Base-by-base conservation (phyloP, 2,329 filamentous ascomycete genomes). In the Byssothecium circinans region DNA sequence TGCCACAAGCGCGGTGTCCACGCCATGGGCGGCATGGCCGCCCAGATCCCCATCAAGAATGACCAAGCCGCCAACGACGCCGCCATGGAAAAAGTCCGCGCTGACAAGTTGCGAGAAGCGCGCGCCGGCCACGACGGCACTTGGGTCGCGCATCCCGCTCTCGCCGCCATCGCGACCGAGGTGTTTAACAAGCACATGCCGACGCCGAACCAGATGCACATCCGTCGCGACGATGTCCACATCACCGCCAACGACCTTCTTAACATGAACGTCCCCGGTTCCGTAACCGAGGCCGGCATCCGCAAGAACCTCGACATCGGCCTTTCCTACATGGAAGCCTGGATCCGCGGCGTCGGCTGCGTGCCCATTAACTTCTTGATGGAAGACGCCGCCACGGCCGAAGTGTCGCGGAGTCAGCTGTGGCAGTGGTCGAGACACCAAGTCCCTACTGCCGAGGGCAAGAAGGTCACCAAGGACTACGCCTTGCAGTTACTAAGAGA, bases 181-280 rank as follows among this genome's bases (percentile, higher is more conserved):
- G 81, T 97, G 64, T 99, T 99, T 83, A 95, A 97, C 82, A 86
- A 91, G 78, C 78, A 97, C 80, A 99, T 99, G 94, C 94, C 94
- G 8, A 96, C 92, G 3, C 91, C 94, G 39, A 99, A 99, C 79
- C 94, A 99, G 76, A 84, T 96, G 65, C 94, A 92, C 72, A 78
- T 90, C 54, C 89, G 91, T 56, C 86, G 91, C 54, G 91, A 96
- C 74, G 92, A 97, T 39, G 91, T 96, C 50, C 76, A 83, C 66
- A 86, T 99, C 65, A 86, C 86, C 38, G 86, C 85, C 65, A 95
- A 94, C 64, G 94, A 97, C 68, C 81, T 99, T 43, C 82, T 97
- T 50, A 97, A 97, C 81, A 97, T 96, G 88, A 97, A 97, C 66
- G 88, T 97, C 1, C 91, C 92, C 6, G 94, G 94, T 20, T 82